phyloP scores from a whole-genome alignment of 345 rosid genomes.

The Limnanthes douglasii region DNA sequence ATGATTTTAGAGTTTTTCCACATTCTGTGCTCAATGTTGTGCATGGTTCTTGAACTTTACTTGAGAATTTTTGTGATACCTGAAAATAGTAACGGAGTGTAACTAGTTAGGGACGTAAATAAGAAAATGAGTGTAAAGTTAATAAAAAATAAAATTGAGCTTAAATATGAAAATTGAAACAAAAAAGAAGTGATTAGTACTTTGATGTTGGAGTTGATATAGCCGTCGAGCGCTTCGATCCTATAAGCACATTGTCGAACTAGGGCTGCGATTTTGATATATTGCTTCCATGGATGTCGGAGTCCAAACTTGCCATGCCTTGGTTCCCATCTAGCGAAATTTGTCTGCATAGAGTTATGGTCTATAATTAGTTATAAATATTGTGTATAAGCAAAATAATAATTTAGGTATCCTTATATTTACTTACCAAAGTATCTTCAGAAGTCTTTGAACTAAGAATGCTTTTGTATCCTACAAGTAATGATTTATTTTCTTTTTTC shows the following conservation, averaged over 20 bases:
- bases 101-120: not conserved
- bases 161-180: no score
- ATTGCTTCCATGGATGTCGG: constrained; percentile 69
- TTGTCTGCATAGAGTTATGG: constrained; percentile 48
- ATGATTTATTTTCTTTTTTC: constrained; percentile 18
- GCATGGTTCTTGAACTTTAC: constrained; percentile 30
- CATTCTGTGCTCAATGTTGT: constrained; percentile 27
- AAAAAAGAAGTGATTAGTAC: no score
- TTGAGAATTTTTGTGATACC: constrained; percentile 30
- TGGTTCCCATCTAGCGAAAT: constrained; percentile 87
- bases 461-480: constrained; percentile 30
- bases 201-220: constrained; percentile 24
- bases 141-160: no score
- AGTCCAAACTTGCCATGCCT: constrained; percentile 51
- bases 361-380: not conserved
- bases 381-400: not conserved
- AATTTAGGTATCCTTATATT: not conserved
- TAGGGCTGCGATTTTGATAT: constrained; percentile 42
- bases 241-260: constrained; percentile 66
- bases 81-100: constrained; percentile 11
- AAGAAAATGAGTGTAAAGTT: no score
- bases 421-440: constrained; percentile 53
- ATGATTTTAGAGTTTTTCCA: constrained; percentile 36
- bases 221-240: constrained; percentile 46
- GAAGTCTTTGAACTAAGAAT: constrained; percentile 35